Evolutionary conservation across 257 asterid species (phyloP).

Genomic region (Capsicum pubescens): DNA sequence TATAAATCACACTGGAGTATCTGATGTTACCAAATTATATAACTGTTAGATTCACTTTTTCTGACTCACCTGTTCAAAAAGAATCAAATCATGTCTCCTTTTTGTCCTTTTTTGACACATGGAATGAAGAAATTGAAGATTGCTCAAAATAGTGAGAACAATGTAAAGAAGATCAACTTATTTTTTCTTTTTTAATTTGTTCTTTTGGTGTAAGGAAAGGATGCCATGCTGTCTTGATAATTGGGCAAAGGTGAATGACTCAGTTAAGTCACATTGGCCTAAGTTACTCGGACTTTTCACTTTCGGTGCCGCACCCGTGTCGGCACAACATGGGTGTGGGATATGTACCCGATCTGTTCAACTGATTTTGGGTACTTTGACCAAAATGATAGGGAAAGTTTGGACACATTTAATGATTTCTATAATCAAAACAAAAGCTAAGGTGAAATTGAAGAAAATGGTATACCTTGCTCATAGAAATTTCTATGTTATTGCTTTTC

Average conservation of each 20-base stretch:
- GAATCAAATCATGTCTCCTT: constrained; percentile 1
- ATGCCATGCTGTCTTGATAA: not conserved
- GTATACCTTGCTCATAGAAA: too few relatives aligned
- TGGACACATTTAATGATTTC: too few relatives aligned
- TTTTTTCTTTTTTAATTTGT: not conserved
- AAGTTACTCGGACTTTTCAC: too few relatives aligned
- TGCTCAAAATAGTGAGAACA: constrained; percentile 3
- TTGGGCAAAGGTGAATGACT: constrained; percentile 1
- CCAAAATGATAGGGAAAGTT: too few relatives aligned
- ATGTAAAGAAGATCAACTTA: not conserved
- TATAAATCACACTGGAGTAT: not conserved
- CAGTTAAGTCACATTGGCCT: not conserved
- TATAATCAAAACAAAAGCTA: too few relatives aligned
- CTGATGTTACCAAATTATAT: not conserved
- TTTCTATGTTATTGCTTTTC: too few relatives aligned
- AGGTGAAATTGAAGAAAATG: too few relatives aligned
- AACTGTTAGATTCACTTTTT: not conserved
- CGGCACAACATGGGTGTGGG: too few relatives aligned
- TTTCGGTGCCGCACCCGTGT: too few relatives aligned
- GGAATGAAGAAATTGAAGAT: not conserved
- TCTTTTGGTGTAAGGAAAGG: not conserved
- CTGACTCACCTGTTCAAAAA: not conserved
- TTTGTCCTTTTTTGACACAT: not conserved
- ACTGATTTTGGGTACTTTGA: too few relatives aligned
- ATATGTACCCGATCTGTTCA: too few relatives aligned